Conservation (phyloP, 768 basidiomycete genomes). For the Pleurotus salmoneostramineus region DNA sequence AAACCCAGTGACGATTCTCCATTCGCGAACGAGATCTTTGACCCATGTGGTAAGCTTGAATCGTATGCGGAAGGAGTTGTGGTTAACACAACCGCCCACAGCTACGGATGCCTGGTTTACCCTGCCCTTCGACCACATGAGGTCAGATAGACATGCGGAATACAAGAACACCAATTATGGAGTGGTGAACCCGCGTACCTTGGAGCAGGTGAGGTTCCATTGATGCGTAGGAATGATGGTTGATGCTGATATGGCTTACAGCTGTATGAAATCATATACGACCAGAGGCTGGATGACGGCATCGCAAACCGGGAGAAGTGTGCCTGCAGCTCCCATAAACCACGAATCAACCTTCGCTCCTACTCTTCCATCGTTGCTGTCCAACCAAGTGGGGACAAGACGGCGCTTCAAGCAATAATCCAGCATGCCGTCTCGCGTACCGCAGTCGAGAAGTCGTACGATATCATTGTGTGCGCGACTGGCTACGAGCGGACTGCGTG, state of each 20-base stretch:
- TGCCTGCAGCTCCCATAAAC: slow-evolving; percentile 10
- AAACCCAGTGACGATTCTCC: slow-evolving; percentile 51
- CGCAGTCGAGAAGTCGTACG: slow-evolving; percentile 31
- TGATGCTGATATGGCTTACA: slow-evolving; percentile 12
- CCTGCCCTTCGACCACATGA: slow-evolving; percentile 28
- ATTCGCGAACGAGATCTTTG: slow-evolving; percentile 53
- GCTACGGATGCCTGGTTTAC: slow-evolving; percentile 37
- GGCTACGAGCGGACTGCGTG: slow-evolving; percentile 50
- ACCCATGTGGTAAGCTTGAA: slow-evolving; percentile 35
- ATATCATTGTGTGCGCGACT: slow-evolving; percentile 48
- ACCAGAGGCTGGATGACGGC: slow-evolving; percentile 40
- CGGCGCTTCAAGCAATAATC: slow-evolving; percentile 19
- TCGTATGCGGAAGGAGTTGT: not conserved
- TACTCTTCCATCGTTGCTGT: slow-evolving; percentile 33
- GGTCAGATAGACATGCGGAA: slow-evolving; percentile 34
- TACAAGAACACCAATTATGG: slow-evolving; percentile 51
- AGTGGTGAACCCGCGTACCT: slow-evolving; percentile 44
- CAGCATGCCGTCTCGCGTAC: slow-evolving; percentile 33
- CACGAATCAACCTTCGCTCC: slow-evolving; percentile 32
- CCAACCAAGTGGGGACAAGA: slow-evolving; percentile 11
- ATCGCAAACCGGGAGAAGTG: slow-evolving; percentile 29
- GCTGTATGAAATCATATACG: slow-evolving; percentile 49
- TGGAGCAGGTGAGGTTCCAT: slow-evolving; percentile 30
- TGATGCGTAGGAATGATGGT: not conserved
- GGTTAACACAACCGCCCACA: slow-evolving; percentile 13